A percentile compares a stretch with the other conserved stretches of the same genome.
phyloP scores from a whole-genome alignment of 306 rosid species.

The Citrullus colocynthis region DNA sequence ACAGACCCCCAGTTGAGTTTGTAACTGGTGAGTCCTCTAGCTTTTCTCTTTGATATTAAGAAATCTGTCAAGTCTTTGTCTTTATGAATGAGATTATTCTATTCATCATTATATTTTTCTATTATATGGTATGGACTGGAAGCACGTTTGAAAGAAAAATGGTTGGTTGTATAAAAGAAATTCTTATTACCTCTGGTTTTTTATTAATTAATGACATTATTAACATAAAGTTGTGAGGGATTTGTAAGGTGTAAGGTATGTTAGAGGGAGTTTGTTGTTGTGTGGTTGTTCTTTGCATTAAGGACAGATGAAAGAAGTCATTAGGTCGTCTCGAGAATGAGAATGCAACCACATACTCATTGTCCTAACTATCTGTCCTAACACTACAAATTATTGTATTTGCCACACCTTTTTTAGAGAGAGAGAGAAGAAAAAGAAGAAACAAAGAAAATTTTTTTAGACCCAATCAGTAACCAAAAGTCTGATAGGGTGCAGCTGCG shows the following conservation, averaged over 20 bases:
- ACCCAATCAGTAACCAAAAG: not conserved
- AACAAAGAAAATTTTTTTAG: not conserved
- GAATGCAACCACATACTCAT: not conserved
- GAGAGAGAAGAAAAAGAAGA: not conserved
- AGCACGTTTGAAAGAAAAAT: not conserved
- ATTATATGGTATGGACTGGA: not conserved
- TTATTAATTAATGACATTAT: not conserved
- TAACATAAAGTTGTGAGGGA: not conserved
- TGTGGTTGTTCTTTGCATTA: not conserved
- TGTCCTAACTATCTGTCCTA: conserved; percentile 1
- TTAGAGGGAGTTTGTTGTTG: not conserved
- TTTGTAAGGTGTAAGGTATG: not conserved
- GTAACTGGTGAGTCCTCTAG: conserved; percentile 32
- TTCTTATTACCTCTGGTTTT: not conserved
- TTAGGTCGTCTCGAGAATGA: not conserved
- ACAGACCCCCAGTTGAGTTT: conserved; percentile 30
- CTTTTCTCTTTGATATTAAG: not conserved
- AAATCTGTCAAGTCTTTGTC: not conserved
- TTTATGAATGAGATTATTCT: conserved; percentile 6
- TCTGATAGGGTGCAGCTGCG: not conserved
- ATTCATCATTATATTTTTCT: not conserved
- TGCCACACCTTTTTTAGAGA: not conserved
- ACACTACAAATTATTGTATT: not conserved
- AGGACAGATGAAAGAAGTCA: not conserved
- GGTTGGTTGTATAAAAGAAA: not conserved